Base-by-base conservation (phyloP, 164 flowering plant genomes). In the Pachysandra terminalis region DNA sequence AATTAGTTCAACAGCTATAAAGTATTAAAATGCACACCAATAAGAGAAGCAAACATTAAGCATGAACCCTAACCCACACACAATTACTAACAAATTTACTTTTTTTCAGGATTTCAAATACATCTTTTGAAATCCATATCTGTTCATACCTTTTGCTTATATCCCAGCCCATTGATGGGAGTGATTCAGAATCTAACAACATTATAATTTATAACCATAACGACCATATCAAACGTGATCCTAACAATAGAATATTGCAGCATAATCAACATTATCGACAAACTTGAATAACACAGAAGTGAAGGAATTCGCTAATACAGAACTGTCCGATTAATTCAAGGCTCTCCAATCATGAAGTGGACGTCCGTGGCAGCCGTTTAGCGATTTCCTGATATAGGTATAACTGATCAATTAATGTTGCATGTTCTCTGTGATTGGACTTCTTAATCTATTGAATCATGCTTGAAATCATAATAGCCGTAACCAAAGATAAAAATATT, bases 301-400 rank as follows among this genome's bases (percentile, higher is more conserved):
- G n/a, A 8, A 22, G 54, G 23, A 28, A 59, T 51, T 32, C 17
- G 12, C 17, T 54, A 25, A 25, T 14, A 19, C 19, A 17, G 53
- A 9, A 22, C 10, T 40, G 53, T 25, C 21, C 21, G 8, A 27
- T n/a, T 21, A 23, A 21, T 53, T 57, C 63, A 9, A 23, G n/a
- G 27, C 28, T 66, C 64, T 32, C 48, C 19, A 54, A 69, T 87
- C 81, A 86, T 57, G 87, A 62, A 16, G 87, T 2, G 10, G 81
- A 55, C 17, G 84, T 82, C 28, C 90, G 89, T 7, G 96, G 98
- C 27, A 93, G 81, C n/a, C 96, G 82, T 82, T 93, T 93, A 15
- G 92, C 98, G 59, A 93, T 87, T 86, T 89, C 98, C 98, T 93
- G 90, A 32, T 32, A 32, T 32, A 32, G 3, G 37, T 3, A 32